Base-by-base conservation (phyloP, 768 basidiomycete species). In the Suillus plorans region DNA sequence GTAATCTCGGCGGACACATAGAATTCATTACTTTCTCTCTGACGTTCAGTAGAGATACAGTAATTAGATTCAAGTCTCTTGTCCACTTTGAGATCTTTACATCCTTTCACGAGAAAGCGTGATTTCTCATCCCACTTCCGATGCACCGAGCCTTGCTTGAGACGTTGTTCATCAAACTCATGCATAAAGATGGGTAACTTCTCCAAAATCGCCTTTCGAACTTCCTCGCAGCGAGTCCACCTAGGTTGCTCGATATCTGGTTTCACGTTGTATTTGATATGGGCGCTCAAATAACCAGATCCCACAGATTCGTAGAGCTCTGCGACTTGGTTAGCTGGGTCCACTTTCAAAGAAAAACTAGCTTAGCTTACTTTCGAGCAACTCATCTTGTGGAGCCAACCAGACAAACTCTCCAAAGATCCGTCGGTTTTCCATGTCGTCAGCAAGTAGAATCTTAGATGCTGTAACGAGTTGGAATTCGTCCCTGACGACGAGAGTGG, bases 151-250 rank as follows among this genome's bases (percentile, higher is more conserved):
- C 90, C 81, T 39, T 78, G 77, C 0, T 85, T 83, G 31, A 79
- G 80, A 53, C 65, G 64, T 4, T 87, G 79, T 71, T 88, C 86
- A 2, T 84, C 84, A 64, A 94, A 90, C 70, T 96, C 95, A 58
- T 95, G 88, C 6, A 97, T 80, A 80, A 97, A 97, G 34, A 98
- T 80, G 1, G 92, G 90, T 31, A 95, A 79, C 34, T 94, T 81
- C 73, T 95, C 89, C 37, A 95, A 75, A 20, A 94, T 85, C 45
- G 90, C 77, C 3, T 77, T 69, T 8, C 86, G 85, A n/a, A 81
- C 84, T 7, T 88, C 84, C 2, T 69, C 67, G 5, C 85, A 44
- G 74, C 79, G 80, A 16, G 39, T 14, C 42, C 31, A 53, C 18
- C 78, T 74, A 44, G 71, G 74, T 22, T 86, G 69, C 68, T 89